These are phyloP conservation scores for Melaleuca alternifolia DNA, from an alignment of 345 rosid genomes.

Conservation along the genomic window DNA sequence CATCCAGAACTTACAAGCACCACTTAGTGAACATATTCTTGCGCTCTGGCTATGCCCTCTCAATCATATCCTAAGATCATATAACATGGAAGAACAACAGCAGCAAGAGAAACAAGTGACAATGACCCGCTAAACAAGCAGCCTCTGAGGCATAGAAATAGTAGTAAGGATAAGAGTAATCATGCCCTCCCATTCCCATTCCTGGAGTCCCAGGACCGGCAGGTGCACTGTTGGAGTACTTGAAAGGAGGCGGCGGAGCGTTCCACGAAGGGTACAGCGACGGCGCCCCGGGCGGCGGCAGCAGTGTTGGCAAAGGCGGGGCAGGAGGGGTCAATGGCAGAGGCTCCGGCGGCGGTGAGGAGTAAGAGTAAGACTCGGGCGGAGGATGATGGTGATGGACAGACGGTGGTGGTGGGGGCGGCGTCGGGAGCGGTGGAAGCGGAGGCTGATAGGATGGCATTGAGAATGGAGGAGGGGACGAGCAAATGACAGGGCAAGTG, in stretches of 20 bases:
- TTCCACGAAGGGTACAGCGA: slow-evolving; percentile 1
- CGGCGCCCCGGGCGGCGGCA: slow-evolving; percentile 2
- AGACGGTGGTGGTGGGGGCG: slow-evolving; percentile 8
- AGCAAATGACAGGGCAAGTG: slow-evolving; percentile 29
- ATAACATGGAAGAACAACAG: neutral
- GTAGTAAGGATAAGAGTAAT: slow-evolving; percentile 47
- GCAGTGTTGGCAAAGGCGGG: neutral
- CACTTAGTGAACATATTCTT: neutral
- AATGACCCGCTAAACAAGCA: slow-evolving; percentile 1
- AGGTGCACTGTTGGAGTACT: slow-evolving; percentile 12
- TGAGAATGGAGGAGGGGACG: slow-evolving; percentile 3
- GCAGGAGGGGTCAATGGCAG: neutral
- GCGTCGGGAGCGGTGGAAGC: slow-evolving; percentile 7
- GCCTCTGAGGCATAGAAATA: slow-evolving; percentile 38
- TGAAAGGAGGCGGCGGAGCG: slow-evolving; percentile 40
- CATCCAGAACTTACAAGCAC: neutral
- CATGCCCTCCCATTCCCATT: slow-evolving; percentile 3
- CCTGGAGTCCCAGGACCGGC: slow-evolving; percentile 2
- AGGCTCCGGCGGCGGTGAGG: slow-evolving; percentile 13
- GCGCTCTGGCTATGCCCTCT: neutral
- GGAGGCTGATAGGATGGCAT: neutral
- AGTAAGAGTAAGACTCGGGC: slow-evolving; percentile 3
- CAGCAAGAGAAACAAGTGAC: neutral
- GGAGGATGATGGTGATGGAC: slow-evolving; percentile 12
- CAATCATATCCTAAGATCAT: neutral